Evolutionary conservation across 306 rosid species (phyloP), one percentile per base, ranked within the genome.

Genomic region (Medicago ruthenica): DNA sequence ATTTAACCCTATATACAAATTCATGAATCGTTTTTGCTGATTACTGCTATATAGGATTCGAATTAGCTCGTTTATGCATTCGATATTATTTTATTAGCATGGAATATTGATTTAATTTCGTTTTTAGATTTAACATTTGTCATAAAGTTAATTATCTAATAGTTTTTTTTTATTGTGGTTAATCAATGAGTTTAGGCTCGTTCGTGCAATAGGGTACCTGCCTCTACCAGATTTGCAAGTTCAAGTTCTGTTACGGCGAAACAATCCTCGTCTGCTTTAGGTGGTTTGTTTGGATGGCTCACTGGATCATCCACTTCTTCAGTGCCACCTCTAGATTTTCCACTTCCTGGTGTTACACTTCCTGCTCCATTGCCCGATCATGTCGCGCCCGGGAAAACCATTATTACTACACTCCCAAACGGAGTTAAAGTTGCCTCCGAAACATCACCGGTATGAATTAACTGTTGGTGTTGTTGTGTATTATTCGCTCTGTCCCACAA

Each of bases 221-320:
- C 17, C 62, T 85, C 91, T 60, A 34, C 39, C 58, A 85, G 98
- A 75, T 90, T 86, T 80, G 89, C 98, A 31, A 92, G 96, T 83
- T 85, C 90, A 17, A 83, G 90, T 83, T 86, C 88, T 4, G 90
- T 88, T 85, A 79, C 83, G 44, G 60, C 84, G 1, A 76, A 48
- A 44, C 82, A 76, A 9, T 57, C 96, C 20, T 83, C 96, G 57
- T 80, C 92, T 57, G 54, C 83, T 24, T 83, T 85, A 54, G 92
- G 95, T 75, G 96, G 92, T 67, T 66, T 92, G 37, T 81, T 95
- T 74, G 91, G 96, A 45, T 95, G 99, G 99, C 88, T 95, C 59
- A 59, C 79, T 2, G 87, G 91, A 41, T 74, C 86, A 71, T 86
- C 99, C 20, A 68, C 69, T 54, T 73, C 88, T 27, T 27, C 31